Percentiles rank a stretch among this genome's conserved stretches.
Evolutionary conservation across 2,329 filamentous ascomycete genomes (phyloP).

Genomic region (Penicillium sp.): DNA sequence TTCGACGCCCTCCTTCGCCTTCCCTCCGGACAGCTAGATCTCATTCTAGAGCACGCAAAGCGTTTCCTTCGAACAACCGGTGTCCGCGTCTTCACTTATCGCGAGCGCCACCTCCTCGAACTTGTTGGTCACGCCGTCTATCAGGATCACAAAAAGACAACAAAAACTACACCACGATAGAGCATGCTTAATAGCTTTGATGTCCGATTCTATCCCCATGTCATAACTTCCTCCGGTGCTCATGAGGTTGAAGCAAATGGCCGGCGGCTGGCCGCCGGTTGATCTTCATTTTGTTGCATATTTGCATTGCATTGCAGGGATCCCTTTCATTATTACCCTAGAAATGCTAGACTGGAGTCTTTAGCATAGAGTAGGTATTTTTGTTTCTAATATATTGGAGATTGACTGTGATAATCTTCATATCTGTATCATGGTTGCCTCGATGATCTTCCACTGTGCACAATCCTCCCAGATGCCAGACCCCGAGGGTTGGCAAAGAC

Average conservation of each 20-base stretch:
- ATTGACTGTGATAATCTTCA: neutral
- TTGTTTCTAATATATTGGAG: neutral
- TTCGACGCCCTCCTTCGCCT: conserved; percentile 14
- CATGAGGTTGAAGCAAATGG: neutral
- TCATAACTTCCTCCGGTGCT: neutral
- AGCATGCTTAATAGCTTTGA: neutral
- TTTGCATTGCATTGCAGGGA: conserved; percentile 3
- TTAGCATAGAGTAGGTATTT: neutral
- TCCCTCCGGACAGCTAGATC: neutral
- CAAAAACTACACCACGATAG: neutral
- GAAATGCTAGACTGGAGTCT: neutral
- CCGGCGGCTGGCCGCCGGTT: neutral
- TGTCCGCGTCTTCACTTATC: conserved; percentile 19
- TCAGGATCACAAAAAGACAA: conserved; percentile 16
- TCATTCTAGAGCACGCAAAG: conserved; percentile 12
- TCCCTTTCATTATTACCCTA: neutral
- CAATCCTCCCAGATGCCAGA: neutral
- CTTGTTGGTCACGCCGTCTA: conserved; percentile 22
- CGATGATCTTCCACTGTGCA: neutral
- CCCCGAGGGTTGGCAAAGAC: neutral
- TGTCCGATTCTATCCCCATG: neutral
- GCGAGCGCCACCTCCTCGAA: conserved; percentile 25
- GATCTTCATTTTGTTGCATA: neutral
- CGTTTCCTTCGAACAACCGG: conserved; percentile 16
- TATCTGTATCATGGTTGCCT: neutral